These are phyloP conservation scores for Saccharomycopsis phalli DNA, from an alignment of 1,139 yeast genomes.

Conservation along the genomic window DNA sequence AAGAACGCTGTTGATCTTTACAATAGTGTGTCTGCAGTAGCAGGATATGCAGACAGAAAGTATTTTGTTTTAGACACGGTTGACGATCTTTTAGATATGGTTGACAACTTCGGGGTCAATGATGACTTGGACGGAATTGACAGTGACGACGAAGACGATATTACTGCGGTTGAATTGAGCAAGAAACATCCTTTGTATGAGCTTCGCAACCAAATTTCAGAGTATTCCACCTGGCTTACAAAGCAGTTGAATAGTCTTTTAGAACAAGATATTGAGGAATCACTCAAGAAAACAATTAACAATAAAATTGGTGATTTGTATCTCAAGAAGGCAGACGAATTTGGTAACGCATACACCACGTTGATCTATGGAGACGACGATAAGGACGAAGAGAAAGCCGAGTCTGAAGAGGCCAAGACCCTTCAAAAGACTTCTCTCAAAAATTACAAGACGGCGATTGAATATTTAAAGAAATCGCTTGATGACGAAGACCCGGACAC, in stretches of 20 bases:
- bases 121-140: slow-evolving; percentile 43
- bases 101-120: slow-evolving; percentile 53
- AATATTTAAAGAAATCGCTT: slow-evolving; percentile 48
- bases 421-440: slow-evolving; percentile 45
- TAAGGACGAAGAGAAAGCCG: slow-evolving; percentile 33
- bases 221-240: slow-evolving; percentile 46
- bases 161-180: slow-evolving; percentile 33
- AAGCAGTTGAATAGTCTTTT: slow-evolving; percentile 32
- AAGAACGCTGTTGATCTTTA: slow-evolving; percentile 24
- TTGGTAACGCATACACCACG: slow-evolving; percentile 46
- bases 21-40: slow-evolving; percentile 21
- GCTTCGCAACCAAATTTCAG: slow-evolving; percentile 28
- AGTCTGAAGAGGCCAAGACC: slow-evolving; percentile 32
- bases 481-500: slow-evolving; percentile 69
- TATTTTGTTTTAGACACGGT: slow-evolving; percentile 46
- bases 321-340: slow-evolving; percentile 55
- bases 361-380: slow-evolving; percentile 50
- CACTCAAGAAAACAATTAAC: slow-evolving; percentile 28
- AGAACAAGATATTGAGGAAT: slow-evolving; percentile 22
- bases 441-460: slow-evolving; percentile 47
- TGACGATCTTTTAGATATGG: slow-evolving; percentile 58
- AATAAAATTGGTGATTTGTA: slow-evolving; percentile 52
- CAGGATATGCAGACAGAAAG: slow-evolving; percentile 32
- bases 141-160: slow-evolving; percentile 37
- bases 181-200: slow-evolving; percentile 46